Evolutionary conservation across 305 asterid genomes (phyloP), one percentile per base, ranked within the genome.

Genomic region (Fraxinus velutina): DNA sequence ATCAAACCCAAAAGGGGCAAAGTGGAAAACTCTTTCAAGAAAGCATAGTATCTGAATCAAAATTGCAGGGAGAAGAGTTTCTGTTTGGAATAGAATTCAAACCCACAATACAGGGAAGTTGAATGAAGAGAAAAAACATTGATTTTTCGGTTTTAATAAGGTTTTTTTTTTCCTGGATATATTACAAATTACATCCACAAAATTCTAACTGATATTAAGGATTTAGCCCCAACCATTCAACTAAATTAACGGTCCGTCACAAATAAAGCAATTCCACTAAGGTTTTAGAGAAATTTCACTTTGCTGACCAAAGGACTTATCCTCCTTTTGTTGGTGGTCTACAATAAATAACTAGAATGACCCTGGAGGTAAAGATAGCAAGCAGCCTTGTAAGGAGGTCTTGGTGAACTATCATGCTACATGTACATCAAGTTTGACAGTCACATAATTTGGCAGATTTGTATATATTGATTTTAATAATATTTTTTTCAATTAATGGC

Each of bases 1-100:
- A 68, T 68, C 74, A 27, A 79, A 52, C 90, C 85, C 24, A 84
- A 82, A 1, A 36, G 52, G 37, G 73, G 75, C 77, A 75, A 22
- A 30, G 22, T 4, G 33, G 30, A 76, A 76, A 42, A 80, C 22
- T 44, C 34, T 30, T 66, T 17, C 71, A 29, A 5, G 74, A 12
- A 39, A 6, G 19, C 39, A 39, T 36, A 15, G 34, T 13, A 66
- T 55, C 21, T 30, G 64, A 29, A 32, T 47, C n/a, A 77, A 44
- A 57, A 8, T 82, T 24, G 73, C 78, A 57, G 79, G 78, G 70
- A 77, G 78, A 66, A 27, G 57, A 30, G 52, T n/a, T 1, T 57
- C 37, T 72, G 60, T 44, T 27, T 33, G 57, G 17, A 76, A 57
- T 75, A 79, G 19, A 75, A 66, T 62, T 37, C 75, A 77, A 73